Evolutionary conservation across 2,329 filamentous ascomycete species (phyloP), one percentile per base, ranked within the genome.

Genomic region (Aureobasidium sp.): DNA sequence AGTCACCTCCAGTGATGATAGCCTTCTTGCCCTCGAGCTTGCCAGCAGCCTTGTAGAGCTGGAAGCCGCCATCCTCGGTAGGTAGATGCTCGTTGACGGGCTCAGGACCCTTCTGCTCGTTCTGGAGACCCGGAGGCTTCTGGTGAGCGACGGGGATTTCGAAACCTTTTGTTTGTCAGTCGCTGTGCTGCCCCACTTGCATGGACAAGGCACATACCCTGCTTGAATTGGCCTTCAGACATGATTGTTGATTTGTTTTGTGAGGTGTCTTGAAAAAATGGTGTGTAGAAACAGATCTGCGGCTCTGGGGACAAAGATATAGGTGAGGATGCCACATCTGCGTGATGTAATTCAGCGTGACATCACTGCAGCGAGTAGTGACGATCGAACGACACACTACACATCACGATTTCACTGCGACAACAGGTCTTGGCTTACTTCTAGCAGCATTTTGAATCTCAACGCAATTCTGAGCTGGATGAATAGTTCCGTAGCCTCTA

Each of bases 1-100:
- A 87, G 73, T 93, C 89, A 3, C 90, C 90, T 17, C 89, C 89
- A 0, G 90, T 93, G 69, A 94, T 93, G 63, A 94, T 75, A 8
- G 89, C 89, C 63, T 84, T 88, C 74, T 87, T 89, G 65, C 85
- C 89, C 68, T 84, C 75, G 7, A 94, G 83, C 76, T 94, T 95
- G 53, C 85, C 86, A 1, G 89, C 87, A 4, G 88, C 83, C 70
- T 86, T 85, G 77, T 94, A 93, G 52, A 81, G 82, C 68, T 88
- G 83, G 67, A 84, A 86, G 14, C 84, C 84, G 41, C 87, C 87
- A 63, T 88, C 83, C 20, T 83, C 80, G 5, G 84, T 86, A 0
- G 89, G 89, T 2, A 92, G 74, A 63, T 87, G 78, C 61, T 87
- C 84, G 62, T 82, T 84, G 48, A 82, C 77, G 1, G 88, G 86